These are phyloP conservation scores for Medicago ruthenica DNA, from an alignment of 306 rosid species.

Conservation along the genomic window DNA sequence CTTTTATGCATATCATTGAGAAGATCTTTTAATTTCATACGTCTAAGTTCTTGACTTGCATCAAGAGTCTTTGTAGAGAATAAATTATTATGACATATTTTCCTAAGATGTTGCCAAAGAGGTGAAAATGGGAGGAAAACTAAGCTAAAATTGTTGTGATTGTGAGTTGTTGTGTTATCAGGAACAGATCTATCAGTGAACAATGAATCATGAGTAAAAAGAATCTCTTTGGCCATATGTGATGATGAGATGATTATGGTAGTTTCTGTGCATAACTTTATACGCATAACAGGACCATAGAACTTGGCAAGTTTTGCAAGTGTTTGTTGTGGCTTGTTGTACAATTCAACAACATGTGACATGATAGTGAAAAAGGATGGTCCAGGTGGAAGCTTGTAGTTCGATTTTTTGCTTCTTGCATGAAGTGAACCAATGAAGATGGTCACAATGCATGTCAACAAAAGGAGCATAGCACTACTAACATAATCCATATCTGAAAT, in stretches of 20 bases:
- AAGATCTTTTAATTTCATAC: conserved; percentile 45
- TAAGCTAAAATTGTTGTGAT: conserved; percentile 27
- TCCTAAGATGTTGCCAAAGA: conserved; percentile 39
- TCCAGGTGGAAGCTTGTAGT: conserved; percentile 39
- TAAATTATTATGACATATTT: conserved; percentile 31
- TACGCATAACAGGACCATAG: conserved; percentile 42
- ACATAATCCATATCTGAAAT: background rate
- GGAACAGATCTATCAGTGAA: conserved; percentile 43
- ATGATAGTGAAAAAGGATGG: conserved; percentile 33
- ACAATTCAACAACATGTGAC: background rate
- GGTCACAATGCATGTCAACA: conserved; percentile 7
- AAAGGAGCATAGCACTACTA: background rate
- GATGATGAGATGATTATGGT: conserved; percentile 36
- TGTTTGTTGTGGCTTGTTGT: conserved; percentile 43
- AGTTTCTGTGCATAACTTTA: conserved; percentile 21
- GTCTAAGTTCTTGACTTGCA: conserved; percentile 33
- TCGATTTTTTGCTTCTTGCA: background rate
- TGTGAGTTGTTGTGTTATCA: background rate
- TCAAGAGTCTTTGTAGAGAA: conserved; percentile 53
- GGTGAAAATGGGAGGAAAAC: conserved; percentile 37
- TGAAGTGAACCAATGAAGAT: background rate
- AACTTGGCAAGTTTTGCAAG: conserved; percentile 32
- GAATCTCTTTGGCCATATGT: conserved; percentile 23
- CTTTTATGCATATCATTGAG: conserved; percentile 31
- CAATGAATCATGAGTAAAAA: conserved; percentile 13